phyloP scores from a whole-genome alignment of 768 basidiomycete genomes.

The Lactarius evosmus region DNA sequence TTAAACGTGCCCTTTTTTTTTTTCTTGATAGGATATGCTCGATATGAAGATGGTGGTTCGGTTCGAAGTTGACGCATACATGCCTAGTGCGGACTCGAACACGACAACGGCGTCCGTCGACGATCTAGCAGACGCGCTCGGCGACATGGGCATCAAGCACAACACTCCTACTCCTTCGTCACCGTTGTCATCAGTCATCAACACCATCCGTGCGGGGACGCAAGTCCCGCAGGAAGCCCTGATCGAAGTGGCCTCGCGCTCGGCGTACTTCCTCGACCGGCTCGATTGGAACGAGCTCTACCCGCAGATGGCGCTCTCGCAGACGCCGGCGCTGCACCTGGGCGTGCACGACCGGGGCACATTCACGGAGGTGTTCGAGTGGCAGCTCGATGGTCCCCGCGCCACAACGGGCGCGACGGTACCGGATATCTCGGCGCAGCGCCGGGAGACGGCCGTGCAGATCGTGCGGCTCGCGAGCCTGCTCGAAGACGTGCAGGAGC shows the following conservation, averaged over 20 bases:
- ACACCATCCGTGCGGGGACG: constrained; percentile 21
- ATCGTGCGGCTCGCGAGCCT: constrained; percentile 18
- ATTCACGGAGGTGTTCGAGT: constrained; percentile 51
- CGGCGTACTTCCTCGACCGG: constrained; percentile 24
- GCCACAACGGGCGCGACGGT: no score
- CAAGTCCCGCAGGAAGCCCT: constrained; percentile 23
- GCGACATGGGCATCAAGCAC: constrained; percentile 22
- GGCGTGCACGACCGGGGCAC: constrained; percentile 54
- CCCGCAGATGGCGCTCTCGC: constrained; percentile 67
- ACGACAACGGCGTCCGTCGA: constrained; percentile 21
- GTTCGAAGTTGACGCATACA: constrained; percentile 50
- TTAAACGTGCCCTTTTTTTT: background rate
- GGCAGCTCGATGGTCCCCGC: constrained; percentile 33
- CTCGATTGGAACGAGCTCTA: constrained; percentile 60
- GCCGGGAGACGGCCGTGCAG: constrained; percentile 1
- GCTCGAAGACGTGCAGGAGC: constrained; percentile 19
- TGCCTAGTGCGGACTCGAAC: background rate
- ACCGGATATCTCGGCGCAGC: constrained; percentile 2
- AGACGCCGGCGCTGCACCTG: constrained; percentile 58
- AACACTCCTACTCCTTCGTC: background rate
- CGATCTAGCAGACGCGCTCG: constrained; percentile 29
- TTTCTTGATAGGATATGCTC: constrained; percentile 47
- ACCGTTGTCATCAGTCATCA: constrained; percentile 1
- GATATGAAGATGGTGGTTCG: constrained; percentile 59
- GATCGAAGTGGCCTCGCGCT: constrained; percentile 38